These are phyloP conservation scores for Cicer pinnatifidum DNA, from an alignment of 306 rosid species.

Conservation along the genomic window DNA sequence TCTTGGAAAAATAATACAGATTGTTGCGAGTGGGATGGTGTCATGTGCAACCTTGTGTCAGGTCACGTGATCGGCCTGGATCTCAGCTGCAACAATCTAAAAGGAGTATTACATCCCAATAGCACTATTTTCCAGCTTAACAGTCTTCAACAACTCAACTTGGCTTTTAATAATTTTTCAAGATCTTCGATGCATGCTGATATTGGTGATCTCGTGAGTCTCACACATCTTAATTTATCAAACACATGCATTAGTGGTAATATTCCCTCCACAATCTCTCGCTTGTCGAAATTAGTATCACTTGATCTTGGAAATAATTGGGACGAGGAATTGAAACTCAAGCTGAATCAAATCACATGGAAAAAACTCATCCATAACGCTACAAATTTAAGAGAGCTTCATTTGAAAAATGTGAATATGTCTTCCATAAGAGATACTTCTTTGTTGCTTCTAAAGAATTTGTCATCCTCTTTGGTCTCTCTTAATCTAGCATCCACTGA, in stretches of 20 bases:
- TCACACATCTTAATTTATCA: conserved; percentile 33
- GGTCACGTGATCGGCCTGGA: conserved; percentile 36
- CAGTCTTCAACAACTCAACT: conserved; percentile 39
- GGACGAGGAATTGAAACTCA: background rate
- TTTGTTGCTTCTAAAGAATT: background rate
- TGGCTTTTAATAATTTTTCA: conserved; percentile 18
- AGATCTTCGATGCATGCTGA: background rate
- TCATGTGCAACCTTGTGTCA: background rate
- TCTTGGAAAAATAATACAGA: conserved; percentile 32
- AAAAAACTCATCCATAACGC: conserved; percentile 18
- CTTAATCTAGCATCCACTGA: background rate
- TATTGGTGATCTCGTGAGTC: conserved; percentile 19
- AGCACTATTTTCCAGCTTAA: conserved; percentile 23
- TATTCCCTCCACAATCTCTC: conserved; percentile 38
- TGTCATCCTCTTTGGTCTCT: conserved; percentile 41
- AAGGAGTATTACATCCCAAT: conserved; percentile 32
- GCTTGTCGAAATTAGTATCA: conserved; percentile 40
- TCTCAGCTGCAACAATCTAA: conserved; percentile 20
- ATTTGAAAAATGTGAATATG: background rate
- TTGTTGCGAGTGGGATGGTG: conserved; percentile 42
- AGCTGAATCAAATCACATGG: conserved; percentile 21
- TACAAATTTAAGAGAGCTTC: conserved; percentile 6
- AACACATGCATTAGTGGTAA: fast-evolving
- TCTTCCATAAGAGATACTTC: conserved; percentile 8
- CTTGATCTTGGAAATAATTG: background rate